Evolutionary conservation across 2,329 filamentous ascomycete species (phyloP), one percentile per base, ranked within the genome.

Genomic region (Lasiodiplodia sp.): DNA sequence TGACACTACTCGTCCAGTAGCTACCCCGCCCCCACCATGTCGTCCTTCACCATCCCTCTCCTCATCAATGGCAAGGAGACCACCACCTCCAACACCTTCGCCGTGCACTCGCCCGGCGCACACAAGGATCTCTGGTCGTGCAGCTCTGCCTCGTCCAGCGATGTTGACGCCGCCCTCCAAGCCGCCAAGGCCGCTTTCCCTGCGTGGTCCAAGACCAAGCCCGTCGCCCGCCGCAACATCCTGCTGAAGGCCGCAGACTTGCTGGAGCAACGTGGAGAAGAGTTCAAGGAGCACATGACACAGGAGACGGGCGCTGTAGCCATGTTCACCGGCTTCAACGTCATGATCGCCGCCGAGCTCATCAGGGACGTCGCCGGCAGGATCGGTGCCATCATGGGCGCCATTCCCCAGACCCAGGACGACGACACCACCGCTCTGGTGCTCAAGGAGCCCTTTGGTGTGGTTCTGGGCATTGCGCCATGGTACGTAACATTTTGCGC

Each of bases 381-480:
- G 55, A 79, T 86, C 31, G 76, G 81, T 7, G 63, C 52, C 11
- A 79, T 87, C 16, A 80, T 82, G 72, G 87, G 86, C 1, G 75
- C 76, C 11, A 83, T 87, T 21, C 86, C 86, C 0, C 78, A 79
- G 2, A 81, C 83, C 23, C 77, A 76, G 16, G 74, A 86, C 18
- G 83, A 87, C 47, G 85, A 84, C 0, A 84, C 84, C 28, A 84
- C 81, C 60, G 92, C 89, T 0, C 82, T 96, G 72, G 81, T 96
- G 4, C 80, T 90, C 71, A 90, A 89, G 75, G 91, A 94, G 79
- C 92, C 93, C 0, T 93, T 88, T 73, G 93, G 93, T 1, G 92
- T 96, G 8, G 85, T 94, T 18, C 81, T 96, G 37, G 90, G 88
- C 2, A 93, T 96, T 78, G 92, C 91, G 2, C 92, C 93, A 11